Evolutionary conservation across 192 early-diverging fungal species (phyloP), one percentile per base, ranked within the genome.

Genomic region (Backusella circina): DNA sequence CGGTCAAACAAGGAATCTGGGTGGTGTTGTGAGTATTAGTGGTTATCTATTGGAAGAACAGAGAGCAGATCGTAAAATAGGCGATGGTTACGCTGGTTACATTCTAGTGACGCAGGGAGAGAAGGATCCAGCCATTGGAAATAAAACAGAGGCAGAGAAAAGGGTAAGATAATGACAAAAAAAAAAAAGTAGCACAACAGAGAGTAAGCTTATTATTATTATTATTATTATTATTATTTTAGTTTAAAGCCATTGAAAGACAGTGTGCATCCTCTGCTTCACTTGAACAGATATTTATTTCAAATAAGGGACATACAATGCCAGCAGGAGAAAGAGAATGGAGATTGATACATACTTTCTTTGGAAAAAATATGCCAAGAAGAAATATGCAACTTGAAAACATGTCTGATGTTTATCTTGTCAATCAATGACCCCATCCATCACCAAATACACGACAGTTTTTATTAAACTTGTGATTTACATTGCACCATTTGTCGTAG

Each of bases 381-480:
- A 76, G 91, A 33, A 87, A 89, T 51, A 51, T 86, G 0, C 69
- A 73, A 41, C 68, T 93, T 41, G 93, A 92, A 75, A 65, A 70
- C 28, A 90, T 91, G 91, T 54, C 86, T 0, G 91, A 93, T 73
- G 84, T 94, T 36, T 88, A 88, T 71, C 85, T 89, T 57, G 82
- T 93, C 28, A 86, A 86, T 61, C 54, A 61, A 35, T 75, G 44
- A 23, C 74, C 74, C 80, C 80, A 81, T 16, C 80, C 80, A 72
- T 81, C 80, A 5, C 72, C 80, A 77, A 81, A 81, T 2, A 36
- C 15, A 54, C 44, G 50, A 31, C 80, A 81, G 13, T 61, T 15
- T 10, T 18, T 30, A n/a, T 33, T 68, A 23, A 33, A 54, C 12
- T 1, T 41, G 37, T 37, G 33, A 16, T 36, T 38, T 9, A 71